Base-by-base conservation (phyloP, 768 basidiomycete genomes). In the Pleurotus djamor region DNA sequence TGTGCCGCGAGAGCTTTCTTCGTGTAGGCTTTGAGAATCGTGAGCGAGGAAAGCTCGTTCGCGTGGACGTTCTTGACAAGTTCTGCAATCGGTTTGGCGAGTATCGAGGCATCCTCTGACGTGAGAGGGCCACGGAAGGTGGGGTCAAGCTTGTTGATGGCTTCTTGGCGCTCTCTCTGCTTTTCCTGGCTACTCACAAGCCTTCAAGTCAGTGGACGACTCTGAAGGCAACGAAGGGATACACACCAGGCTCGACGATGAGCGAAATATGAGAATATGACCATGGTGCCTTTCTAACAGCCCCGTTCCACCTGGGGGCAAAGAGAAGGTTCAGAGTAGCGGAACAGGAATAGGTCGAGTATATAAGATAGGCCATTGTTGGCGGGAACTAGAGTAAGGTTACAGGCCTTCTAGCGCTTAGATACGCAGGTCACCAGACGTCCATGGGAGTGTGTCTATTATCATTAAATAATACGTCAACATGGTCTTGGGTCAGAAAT, bases 1-100 rank as follows among this genome's bases (percentile, higher is more conserved):
- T 81, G 79, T 0, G 79, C 80, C 52, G 74, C 70, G 6, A 84
- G 62, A 4, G 82, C 75, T 49, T 72, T 72, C 59, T 83, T 82
- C 45, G 74, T 69, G 62, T 80, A 83, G 0, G 80, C 78, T 1
- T 65, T 64, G 45, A 83, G 67, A 58, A 80, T 68, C 37, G 73
- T 67, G 28, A 28, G 51, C 16, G 78, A 72, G 16, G 74, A 67
- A 12, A 67, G 58, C 7, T 63, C 49, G 7, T 72, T 73, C 8
- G 57, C 55, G 47, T 72, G 70, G n/a, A 78, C 73, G 9, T 63
- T 61, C 9, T 64, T 56, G 10, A 73, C 72, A 16, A 78, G 64
- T 1, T 65, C 52, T 5, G 69, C 63, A 13, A 77, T 62, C 13
- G 72, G 65, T 45, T 68, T 65, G 32, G 61, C 59, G 5, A 79